Base-by-base conservation (phyloP, 1,284 basidiomycete genomes). In the Cryptococcus sp. region DNA sequence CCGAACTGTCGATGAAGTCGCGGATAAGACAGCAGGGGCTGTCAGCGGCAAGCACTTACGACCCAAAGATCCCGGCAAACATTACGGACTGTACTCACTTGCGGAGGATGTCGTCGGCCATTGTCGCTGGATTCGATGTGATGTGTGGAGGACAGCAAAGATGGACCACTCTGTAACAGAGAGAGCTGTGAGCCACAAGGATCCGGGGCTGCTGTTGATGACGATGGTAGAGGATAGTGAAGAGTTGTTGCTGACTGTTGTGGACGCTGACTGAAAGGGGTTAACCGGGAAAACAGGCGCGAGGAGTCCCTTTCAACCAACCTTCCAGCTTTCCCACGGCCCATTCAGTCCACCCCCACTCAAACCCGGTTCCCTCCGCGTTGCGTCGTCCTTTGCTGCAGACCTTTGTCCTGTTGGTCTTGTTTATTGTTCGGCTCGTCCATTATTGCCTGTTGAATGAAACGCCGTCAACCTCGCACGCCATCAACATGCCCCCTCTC, bases 21-120 rank as follows among this genome's bases (percentile, higher is more conserved):
- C n/a, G n/a, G n/a, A n/a, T n/a, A n/a, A 33, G 28, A 33, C 5
- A 33, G 28, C 5, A 33, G 28, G 28, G 28, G 28, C 9, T 4
- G 28, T 33, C 28, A 33, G 28, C 28, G 28, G 4, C 9, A 33
- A 5, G 28, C 28, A 4, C 28, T 33, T 33, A 9, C 28, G 4
- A 4, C 28, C 9, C 28, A 5, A 33, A 4, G 5, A 33, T 9
- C 28, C 28, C 28, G 28, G 5, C 4, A 33, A 33, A 33, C 28
- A 33, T 33, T 9, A 33, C 28, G 9, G 28, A 9, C 28, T 33
- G n/a, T 11, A 66, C 65, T 56, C 44, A 67, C 66, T 66, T 68
- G 53, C 53, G 55, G 21, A 70, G 56, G n/a, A 70, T 68, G 48
- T 63, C 60, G 40, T 67, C 63, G 36, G 55, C 48, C 64, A 67